Conservation (phyloP, 495 filamentous ascomycete genomes). For the Aspergillus ostianus region DNA sequence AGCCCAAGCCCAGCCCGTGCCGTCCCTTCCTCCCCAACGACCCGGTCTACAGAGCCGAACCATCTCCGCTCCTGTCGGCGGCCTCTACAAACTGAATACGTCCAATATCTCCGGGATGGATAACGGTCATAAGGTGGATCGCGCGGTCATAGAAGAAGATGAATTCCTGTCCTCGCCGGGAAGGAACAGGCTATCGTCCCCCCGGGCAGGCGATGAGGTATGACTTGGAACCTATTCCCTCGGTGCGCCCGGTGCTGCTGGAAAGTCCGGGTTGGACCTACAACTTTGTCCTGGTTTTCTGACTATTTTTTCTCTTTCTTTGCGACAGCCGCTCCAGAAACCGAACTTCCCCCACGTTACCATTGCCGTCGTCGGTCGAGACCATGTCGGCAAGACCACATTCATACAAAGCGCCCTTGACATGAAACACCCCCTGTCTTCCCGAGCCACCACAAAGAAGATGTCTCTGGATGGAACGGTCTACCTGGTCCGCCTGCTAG, state of each 20-base stretch:
- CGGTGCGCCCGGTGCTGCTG: background rate
- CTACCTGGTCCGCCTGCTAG: slow-evolving; percentile 78
- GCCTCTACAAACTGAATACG: slow-evolving; percentile 28
- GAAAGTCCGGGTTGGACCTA: background rate
- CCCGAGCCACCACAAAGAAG: slow-evolving; percentile 61
- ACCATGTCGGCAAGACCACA: slow-evolving; percentile 82
- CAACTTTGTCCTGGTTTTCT: slow-evolving; percentile 1
- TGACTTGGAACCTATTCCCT: background rate
- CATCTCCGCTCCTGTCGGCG: slow-evolving; percentile 35
- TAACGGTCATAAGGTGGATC: slow-evolving; percentile 22
- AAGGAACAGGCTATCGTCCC: slow-evolving; percentile 16
- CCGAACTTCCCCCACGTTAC: slow-evolving; percentile 58
- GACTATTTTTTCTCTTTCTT: slow-evolving; percentile 16
- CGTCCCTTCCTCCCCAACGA: slow-evolving; percentile 27
- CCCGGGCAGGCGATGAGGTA: slow-evolving; percentile 31
- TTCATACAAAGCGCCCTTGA: slow-evolving; percentile 82
- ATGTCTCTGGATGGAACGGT: slow-evolving; percentile 73
- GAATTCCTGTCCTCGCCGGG: slow-evolving; percentile 22
- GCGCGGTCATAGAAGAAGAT: slow-evolving; percentile 35
- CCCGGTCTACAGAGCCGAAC: slow-evolving; percentile 35
- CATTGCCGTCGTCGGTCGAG: slow-evolving; percentile 79
- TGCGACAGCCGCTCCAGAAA: slow-evolving; percentile 26
- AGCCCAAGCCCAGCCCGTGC: slow-evolving; percentile 23
- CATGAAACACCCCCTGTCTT: slow-evolving; percentile 56
- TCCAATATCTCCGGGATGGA: slow-evolving; percentile 19